Conservation (phyloP, 768 basidiomycete species). For the Hygrophorus russula region DNA sequence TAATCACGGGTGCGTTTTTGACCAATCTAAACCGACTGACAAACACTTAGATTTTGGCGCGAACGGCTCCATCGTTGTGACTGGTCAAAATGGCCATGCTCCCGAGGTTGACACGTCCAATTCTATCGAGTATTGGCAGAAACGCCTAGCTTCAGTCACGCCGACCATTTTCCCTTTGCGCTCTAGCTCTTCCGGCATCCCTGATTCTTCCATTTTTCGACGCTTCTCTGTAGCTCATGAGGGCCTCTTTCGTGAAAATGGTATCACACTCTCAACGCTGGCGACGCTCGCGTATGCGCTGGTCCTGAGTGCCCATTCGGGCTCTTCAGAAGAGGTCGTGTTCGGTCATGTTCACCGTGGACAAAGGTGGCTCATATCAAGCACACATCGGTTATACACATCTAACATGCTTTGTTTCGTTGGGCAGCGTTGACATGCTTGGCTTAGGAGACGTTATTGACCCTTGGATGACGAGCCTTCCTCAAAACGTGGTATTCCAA, state of each 20-base stretch:
- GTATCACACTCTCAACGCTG: neutral
- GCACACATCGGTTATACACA: neutral
- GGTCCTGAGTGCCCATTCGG: constrained; percentile 2
- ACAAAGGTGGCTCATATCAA: neutral
- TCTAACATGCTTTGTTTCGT: neutral
- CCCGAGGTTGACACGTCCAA: too few species aligned
- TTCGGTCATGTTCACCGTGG: neutral
- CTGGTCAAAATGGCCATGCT: neutral
- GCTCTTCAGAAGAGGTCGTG: constrained; percentile 1
- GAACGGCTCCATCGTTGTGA: neutral
- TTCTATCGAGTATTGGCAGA: neutral
- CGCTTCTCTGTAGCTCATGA: neutral
- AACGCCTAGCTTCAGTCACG: neutral
- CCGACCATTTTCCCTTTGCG: constrained; percentile 2
- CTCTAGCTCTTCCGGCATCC: neutral
- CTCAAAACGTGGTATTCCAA: neutral
- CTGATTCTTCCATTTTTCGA: constrained; percentile 1
- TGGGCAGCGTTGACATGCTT: neutral
- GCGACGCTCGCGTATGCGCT: constrained; percentile 2
- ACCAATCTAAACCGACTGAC: too few species aligned
- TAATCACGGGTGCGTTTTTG: too few species aligned
- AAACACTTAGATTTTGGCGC: too few species aligned
- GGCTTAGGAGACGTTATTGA: neutral
- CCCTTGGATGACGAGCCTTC: neutral
- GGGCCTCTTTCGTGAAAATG: neutral